Evolutionary conservation across 805 yeast species (phyloP).

Genomic region (Lipomyces sp.): DNA sequence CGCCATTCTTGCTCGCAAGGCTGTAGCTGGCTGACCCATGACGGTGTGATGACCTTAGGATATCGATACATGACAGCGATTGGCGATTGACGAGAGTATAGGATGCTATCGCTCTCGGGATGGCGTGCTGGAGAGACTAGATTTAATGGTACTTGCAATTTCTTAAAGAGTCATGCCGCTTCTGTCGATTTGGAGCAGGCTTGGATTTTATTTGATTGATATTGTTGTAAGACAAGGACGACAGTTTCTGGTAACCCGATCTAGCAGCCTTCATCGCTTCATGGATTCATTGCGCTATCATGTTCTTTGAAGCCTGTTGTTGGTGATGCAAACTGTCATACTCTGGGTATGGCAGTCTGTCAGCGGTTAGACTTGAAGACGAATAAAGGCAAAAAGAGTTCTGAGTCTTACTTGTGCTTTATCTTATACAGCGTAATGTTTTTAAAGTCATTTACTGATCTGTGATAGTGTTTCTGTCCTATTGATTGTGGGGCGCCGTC

Average conservation of each 20-base stretch:
- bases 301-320: constrained; percentile 1
- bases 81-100: neutral
- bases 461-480: neutral
- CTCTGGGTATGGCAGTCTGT: neutral
- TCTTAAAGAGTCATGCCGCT: neutral
- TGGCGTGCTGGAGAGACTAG: neutral
- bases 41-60: constrained; percentile 39
- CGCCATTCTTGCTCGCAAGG: constrained; percentile 17
- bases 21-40: constrained; percentile 38
- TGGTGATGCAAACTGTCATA: neutral
- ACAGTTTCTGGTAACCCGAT: constrained; percentile 36
- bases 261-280: neutral
- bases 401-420: constrained; percentile 10
- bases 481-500: neutral
- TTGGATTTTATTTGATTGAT: neutral
- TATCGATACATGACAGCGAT: constrained; percentile 31
- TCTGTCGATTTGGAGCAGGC: neutral
- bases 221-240: constrained; percentile 13
- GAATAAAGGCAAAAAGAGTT: constrained; percentile 8
- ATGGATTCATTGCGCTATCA: neutral
- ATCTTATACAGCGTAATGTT: neutral
- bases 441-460: neutral
- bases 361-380: constrained; percentile 6
- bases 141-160: neutral
- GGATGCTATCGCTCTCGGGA: neutral